Percentiles rank a stretch among this genome's conserved stretches.
Conservation (phyloP, 352 stramenopile genomes). For the Pythium myriotylum region DNA sequence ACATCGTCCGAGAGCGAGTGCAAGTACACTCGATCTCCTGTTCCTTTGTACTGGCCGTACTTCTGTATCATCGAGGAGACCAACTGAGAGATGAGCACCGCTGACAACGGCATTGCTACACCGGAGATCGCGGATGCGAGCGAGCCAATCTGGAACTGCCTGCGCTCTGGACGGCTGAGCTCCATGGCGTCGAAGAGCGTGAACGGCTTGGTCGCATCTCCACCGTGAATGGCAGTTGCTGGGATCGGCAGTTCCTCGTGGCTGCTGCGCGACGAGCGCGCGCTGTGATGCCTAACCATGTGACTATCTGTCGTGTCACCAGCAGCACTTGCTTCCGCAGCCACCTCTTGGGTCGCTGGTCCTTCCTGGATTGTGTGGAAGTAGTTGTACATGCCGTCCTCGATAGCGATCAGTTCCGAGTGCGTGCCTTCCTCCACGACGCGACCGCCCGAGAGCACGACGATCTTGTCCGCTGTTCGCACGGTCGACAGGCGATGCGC, state of each 20-base stretch:
- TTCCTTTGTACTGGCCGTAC: conserved; percentile 36
- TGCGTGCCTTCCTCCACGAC: background rate
- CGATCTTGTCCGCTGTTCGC: no score
- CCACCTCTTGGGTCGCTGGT: background rate
- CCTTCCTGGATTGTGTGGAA: background rate
- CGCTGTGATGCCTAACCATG: background rate
- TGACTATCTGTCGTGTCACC: background rate
- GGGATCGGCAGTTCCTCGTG: background rate
- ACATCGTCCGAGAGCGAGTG: conserved; percentile 36
- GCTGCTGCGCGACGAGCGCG: background rate
- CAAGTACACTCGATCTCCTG: conserved; percentile 22
- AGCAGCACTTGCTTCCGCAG: background rate
- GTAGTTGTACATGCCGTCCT: background rate
- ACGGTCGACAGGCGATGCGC: no score
- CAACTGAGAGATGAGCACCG: conserved; percentile 23
- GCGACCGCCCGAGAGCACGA: background rate
- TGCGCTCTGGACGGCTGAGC: conserved; percentile 20
- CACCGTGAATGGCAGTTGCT: background rate
- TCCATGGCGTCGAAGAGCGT: conserved; percentile 19
- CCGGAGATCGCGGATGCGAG: conserved; percentile 6
- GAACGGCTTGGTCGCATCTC: background rate
- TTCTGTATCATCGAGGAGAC: conserved; percentile 33
- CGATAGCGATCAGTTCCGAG: background rate
- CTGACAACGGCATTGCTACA: conserved; percentile 12
- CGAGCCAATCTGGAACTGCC: conserved; percentile 7